Conservation (phyloP, 805 yeast species). For the Kregervanrija delftensis region DNA sequence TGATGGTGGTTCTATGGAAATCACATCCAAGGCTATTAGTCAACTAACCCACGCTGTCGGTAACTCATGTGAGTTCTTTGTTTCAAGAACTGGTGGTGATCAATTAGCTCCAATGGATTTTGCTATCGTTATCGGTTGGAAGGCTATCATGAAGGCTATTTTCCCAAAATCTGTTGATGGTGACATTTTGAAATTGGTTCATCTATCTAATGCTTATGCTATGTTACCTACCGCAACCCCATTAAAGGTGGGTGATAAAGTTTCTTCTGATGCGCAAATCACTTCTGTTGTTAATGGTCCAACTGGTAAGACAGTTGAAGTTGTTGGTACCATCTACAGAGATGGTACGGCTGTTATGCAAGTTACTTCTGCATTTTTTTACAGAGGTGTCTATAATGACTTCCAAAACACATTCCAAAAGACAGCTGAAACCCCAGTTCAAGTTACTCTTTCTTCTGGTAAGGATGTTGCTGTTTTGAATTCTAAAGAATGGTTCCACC, state of each 20-base stretch:
- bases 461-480: constrained; percentile 90
- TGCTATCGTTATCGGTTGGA: constrained; percentile 98
- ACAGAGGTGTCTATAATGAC: constrained; percentile 87
- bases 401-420: constrained; percentile 90
- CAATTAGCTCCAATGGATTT: constrained; percentile 98
- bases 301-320: constrained; percentile 93
- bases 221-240: constrained; percentile 91
- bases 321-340: constrained; percentile 79
- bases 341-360: constrained; percentile 81
- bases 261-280: constrained; percentile 75
- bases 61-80: constrained; percentile 94
- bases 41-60: constrained; percentile 97
- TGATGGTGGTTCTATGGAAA: constrained; percentile 59
- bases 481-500: constrained; percentile 97
- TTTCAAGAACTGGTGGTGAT: constrained; percentile 75
- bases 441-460: constrained; percentile 61
- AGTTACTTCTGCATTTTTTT: constrained; percentile 90
- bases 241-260: constrained; percentile 80
- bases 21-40: constrained; percentile 71
- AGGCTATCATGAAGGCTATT: constrained; percentile 94
- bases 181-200: constrained; percentile 89
- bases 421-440: constrained; percentile 79
- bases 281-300: constrained; percentile 86
- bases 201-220: constrained; percentile 88
- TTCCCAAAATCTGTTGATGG: constrained; percentile 97